phyloP scores from a whole-genome alignment of 495 filamentous ascomycete genomes.

The Penicillium manginii region DNA sequence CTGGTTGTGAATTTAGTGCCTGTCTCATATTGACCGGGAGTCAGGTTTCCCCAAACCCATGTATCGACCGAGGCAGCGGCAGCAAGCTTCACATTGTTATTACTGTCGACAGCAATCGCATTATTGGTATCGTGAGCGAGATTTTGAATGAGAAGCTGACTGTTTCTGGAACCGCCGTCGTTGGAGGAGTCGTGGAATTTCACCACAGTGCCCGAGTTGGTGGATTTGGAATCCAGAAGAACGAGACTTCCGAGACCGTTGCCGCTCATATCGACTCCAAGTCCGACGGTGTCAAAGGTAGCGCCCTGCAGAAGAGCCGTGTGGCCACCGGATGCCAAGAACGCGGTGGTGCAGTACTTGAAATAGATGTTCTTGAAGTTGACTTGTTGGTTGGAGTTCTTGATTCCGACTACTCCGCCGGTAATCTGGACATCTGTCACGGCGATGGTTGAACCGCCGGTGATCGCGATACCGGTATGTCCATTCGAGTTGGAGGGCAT shows the following conservation, averaged over 20 bases:
- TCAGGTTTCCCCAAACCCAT: conserved; percentile 41
- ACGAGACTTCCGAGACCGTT: conserved; percentile 56
- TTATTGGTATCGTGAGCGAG: conserved; percentile 25
- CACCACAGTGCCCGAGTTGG: conserved; percentile 55
- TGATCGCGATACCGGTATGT: conserved; percentile 52
- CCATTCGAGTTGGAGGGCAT: conserved; percentile 59
- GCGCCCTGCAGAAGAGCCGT: conserved; percentile 41
- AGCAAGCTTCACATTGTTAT: conserved; percentile 46
- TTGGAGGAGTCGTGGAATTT: conserved; percentile 44
- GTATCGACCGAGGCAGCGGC: conserved; percentile 47
- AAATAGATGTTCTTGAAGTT: conserved; percentile 51
- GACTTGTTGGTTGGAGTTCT: conserved; percentile 53
- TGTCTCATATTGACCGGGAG: conserved; percentile 34
- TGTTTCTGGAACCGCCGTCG: conserved; percentile 32
- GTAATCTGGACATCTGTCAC: conserved; percentile 50
- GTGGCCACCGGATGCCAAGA: conserved; percentile 35
- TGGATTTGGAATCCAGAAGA: conserved; percentile 44
- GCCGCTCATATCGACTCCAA: conserved; percentile 34
- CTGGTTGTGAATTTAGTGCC: conserved; percentile 22
- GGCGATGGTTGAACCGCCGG: conserved; percentile 44
- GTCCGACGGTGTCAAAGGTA: conserved; percentile 32
- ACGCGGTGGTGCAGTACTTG: conserved; percentile 39
- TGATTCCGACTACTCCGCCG: conserved; percentile 52
- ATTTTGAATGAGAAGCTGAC: conserved; percentile 41
- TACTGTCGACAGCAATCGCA: conserved; percentile 33